A percentile compares a stretch with the other conserved stretches of the same genome.
Conservation (phyloP, 495 filamentous ascomycete species). For the Penicillium pulvis region DNA sequence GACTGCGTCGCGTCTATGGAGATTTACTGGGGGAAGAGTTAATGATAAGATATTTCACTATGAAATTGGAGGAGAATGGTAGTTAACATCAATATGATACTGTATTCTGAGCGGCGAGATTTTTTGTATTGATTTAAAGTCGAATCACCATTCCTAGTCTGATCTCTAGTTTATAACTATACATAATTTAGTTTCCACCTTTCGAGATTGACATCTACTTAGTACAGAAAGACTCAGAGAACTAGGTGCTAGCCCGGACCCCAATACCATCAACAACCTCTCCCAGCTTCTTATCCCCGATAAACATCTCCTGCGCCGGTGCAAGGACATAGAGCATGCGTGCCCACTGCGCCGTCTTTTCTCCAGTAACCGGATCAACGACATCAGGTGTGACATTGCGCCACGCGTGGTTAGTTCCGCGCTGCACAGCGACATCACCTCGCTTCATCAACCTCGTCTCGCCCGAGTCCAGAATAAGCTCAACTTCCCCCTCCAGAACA, state of each 20-base stretch:
- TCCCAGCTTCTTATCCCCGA: constrained; percentile 40
- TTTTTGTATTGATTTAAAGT: not conserved
- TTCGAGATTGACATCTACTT: not conserved
- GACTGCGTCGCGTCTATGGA: constrained; percentile 42
- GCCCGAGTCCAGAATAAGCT: constrained; percentile 70
- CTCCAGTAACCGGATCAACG: constrained; percentile 17
- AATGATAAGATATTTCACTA: constrained; percentile 46
- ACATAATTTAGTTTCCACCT: not conserved
- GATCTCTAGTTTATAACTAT: not conserved
- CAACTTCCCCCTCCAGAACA: constrained; percentile 69
- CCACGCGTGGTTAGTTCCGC: constrained; percentile 51
- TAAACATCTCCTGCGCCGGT: constrained; percentile 39
- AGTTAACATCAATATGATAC: constrained; percentile 8
- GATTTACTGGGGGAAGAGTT: constrained; percentile 45
- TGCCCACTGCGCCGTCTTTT: constrained; percentile 39
- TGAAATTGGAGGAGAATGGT: constrained; percentile 56
- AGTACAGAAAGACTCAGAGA: not conserved
- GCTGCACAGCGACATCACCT: constrained; percentile 68
- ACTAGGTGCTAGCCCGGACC: constrained; percentile 31
- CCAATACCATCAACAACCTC: constrained; percentile 50
- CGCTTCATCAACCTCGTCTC: constrained; percentile 64
- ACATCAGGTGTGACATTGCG: constrained; percentile 37
- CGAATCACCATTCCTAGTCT: not conserved
- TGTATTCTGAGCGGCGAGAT: not conserved
- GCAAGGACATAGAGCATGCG: constrained; percentile 60